Evolutionary conservation across 345 rosid species (phyloP).

Genomic region (Brassica rapa): DNA sequence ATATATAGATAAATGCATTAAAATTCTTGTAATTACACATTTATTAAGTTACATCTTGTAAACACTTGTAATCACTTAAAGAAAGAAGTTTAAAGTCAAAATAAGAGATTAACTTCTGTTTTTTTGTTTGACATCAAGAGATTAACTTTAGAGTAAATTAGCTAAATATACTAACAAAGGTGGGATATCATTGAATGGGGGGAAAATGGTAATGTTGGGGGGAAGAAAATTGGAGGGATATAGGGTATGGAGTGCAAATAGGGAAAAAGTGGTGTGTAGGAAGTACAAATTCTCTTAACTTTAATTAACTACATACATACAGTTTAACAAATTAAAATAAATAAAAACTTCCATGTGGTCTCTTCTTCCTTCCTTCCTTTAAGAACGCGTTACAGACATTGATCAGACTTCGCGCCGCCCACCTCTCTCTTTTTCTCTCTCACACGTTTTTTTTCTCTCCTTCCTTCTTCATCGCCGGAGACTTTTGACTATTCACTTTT

Average conservation of each 20-base stretch:
- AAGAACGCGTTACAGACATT: slow-evolving; percentile 46
- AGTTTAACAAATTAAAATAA: slow-evolving; percentile 22
- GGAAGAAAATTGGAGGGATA: too few species aligned
- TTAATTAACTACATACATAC: not conserved
- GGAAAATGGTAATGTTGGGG: too few species aligned
- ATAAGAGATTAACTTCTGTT: not conserved
- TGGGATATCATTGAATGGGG: too few species aligned
- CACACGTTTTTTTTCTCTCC: slow-evolving; percentile 30
- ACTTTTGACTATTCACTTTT: not conserved
- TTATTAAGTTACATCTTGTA: not conserved
- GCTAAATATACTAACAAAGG: too few species aligned
- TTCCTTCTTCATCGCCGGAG: slow-evolving; percentile 23
- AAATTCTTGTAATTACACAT: not conserved
- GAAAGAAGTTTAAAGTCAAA: slow-evolving; percentile 21
- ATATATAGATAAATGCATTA: not conserved
- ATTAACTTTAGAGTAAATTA: too few species aligned
- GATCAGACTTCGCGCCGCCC: slow-evolving; percentile 48
- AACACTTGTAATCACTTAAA: slow-evolving; percentile 17
- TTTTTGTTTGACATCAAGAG: not conserved
- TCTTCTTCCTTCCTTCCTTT: slow-evolving; percentile 29
- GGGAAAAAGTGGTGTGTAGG: too few species aligned
- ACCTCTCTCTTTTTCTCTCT: slow-evolving; percentile 36
- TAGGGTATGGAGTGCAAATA: too few species aligned
- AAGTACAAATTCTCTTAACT: too few species aligned
- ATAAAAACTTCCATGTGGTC: slow-evolving; percentile 32